These are phyloP conservation scores for Durusdinium trenchii DNA, from an alignment of 73 alveolate genomes.

Conservation along the genomic window DNA sequence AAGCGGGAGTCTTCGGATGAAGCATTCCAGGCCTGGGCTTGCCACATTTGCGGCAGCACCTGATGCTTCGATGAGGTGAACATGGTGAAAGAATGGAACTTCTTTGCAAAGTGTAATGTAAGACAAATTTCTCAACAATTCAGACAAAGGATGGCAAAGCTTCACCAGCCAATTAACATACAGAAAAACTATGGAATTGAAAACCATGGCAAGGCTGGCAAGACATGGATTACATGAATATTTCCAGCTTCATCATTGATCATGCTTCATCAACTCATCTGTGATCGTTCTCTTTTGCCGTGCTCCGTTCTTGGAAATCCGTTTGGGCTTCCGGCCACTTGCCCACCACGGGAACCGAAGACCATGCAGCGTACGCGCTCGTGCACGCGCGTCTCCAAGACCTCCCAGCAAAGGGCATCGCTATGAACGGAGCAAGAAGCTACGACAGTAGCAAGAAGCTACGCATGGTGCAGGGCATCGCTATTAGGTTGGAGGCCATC, in stretches of 20 bases:
- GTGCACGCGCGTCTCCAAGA: slow-evolving; percentile 71
- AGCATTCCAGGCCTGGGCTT: slow-evolving; percentile 60
- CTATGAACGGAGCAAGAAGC: no score
- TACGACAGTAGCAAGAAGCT: no score
- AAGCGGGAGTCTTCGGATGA: slow-evolving; percentile 20
- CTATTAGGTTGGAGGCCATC: no score
- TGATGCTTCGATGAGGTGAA: background rate
- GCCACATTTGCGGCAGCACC: slow-evolving; percentile 92
- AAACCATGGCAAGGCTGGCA: no score
- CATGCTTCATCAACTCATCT: background rate
- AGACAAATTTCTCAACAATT: no score
- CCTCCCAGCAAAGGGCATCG: background rate
- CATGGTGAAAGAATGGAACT: background rate
- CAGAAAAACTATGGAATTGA: no score
- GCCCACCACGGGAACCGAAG: slow-evolving; percentile 90
- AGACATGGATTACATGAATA: background rate
- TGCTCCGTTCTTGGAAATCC: background rate
- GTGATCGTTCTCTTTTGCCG: background rate
- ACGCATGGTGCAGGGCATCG: no score
- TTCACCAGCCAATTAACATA: no score
- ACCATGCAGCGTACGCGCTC: slow-evolving; percentile 44
- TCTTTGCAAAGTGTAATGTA: no score
- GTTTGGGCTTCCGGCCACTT: slow-evolving; percentile 1
- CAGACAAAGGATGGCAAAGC: background rate
- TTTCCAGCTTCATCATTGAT: background rate